Conservation (phyloP, 2,329 filamentous ascomycete species). For the Fusarium albidum region DNA sequence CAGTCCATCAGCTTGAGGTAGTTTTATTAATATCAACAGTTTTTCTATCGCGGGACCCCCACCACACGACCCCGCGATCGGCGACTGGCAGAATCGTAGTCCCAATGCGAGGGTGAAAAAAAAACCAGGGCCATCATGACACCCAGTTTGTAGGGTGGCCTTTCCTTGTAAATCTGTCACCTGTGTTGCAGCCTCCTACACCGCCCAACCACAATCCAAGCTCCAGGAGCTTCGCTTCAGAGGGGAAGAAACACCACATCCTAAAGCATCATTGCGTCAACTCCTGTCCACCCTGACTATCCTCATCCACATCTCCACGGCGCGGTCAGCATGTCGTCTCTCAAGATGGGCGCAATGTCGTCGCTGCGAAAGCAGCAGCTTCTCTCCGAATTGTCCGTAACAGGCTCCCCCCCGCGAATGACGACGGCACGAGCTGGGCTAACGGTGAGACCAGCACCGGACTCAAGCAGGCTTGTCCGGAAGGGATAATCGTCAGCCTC, state of each 20-base stretch:
- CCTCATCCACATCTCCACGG: background rate
- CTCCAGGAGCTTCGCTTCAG: background rate
- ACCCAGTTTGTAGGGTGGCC: too few species aligned
- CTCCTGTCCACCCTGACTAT: background rate
- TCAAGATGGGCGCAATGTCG: constrained; percentile 57
- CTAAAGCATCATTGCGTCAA: too few species aligned
- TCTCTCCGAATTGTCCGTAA: constrained; percentile 79
- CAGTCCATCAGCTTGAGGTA: constrained; percentile 36
- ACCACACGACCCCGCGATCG: background rate
- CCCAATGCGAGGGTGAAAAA: constrained; percentile 9
- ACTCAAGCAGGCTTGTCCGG: constrained; percentile 81
- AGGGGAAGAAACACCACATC: background rate
- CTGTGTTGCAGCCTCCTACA: constrained; percentile 28
- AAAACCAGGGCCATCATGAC: too few species aligned
- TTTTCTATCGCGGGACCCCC: background rate
- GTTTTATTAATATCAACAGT: constrained; percentile 39
- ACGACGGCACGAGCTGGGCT: constrained; percentile 26
- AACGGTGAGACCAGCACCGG: constrained; percentile 66
- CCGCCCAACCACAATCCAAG: constrained; percentile 27
- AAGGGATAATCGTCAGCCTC: constrained; percentile 86
- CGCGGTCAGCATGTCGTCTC: constrained; percentile 50
- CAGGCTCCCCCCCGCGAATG: constrained; percentile 4
- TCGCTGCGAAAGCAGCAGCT: constrained; percentile 77
- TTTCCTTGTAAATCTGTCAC: too few species aligned
- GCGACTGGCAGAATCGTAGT: constrained; percentile 13